Evolutionary conservation across 2,329 filamentous ascomycete species (phyloP).

Genomic region (Coniochaeta prunicola): DNA sequence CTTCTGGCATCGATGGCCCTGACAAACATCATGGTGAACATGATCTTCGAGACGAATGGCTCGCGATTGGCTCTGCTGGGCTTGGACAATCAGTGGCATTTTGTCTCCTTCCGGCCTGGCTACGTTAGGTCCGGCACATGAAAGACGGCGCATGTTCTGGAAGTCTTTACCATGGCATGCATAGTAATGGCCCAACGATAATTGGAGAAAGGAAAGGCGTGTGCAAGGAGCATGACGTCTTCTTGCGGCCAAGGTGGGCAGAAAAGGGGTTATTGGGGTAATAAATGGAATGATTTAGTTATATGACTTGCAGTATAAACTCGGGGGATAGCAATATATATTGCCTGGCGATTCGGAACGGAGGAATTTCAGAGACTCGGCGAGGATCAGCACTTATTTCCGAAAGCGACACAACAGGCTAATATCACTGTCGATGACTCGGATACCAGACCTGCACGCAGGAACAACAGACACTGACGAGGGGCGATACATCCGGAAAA

Average conservation of each 20-base stretch:
- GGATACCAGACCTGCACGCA: neutral
- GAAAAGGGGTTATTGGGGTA: conserved; percentile 1
- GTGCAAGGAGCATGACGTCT: neutral
- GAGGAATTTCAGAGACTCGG: neutral
- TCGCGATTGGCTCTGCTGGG: neutral
- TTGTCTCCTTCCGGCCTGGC: neutral
- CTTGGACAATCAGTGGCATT: neutral
- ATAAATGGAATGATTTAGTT: conserved; percentile 1
- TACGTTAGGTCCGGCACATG: neutral
- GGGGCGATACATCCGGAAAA: neutral
- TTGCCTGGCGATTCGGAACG: neutral
- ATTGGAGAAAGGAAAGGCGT: neutral
- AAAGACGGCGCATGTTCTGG: neutral
- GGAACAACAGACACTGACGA: neutral
- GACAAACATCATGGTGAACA: neutral
- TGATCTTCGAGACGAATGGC: neutral
- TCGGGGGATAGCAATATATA: neutral
- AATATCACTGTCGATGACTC: neutral
- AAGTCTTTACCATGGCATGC: neutral
- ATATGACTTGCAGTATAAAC: conserved; percentile 1
- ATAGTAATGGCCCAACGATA: neutral
- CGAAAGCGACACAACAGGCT: neutral
- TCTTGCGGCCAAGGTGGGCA: neutral
- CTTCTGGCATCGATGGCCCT: neutral
- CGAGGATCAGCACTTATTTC: neutral